Base-by-base conservation (phyloP, 73 alveolate species). In the Uronychia setigera region DNA sequence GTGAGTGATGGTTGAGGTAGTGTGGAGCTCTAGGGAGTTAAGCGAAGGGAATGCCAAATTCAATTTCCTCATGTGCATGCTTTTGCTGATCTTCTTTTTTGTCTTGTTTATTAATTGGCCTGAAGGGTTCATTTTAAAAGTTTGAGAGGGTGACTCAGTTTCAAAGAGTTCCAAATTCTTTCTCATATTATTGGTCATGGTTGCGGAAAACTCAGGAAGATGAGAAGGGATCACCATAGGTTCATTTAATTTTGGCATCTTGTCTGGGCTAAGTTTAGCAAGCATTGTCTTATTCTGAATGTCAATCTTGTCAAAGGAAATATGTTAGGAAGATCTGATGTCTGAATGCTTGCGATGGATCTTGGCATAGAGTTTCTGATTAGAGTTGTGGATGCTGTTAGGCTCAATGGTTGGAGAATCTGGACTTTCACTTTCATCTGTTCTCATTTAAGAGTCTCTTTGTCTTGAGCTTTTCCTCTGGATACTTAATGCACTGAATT, bases 1-100 rank as follows among this genome's bases (percentile, higher is more conserved):
- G n/a, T n/a, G n/a, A 46, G 67, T 46, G 67, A 46, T 46, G 67
- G 67, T 46, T 46, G 67, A 46, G 67, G 67, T 46, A 46, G 67
- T 46, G 67, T 46, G 67, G 67, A 46, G 67, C n/a, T n/a, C n/a
- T n/a, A n/a, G n/a, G n/a, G n/a, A n/a, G n/a, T n/a, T n/a, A n/a
- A n/a, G n/a, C n/a, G n/a, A n/a, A n/a, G n/a, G n/a, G n/a, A n/a
- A n/a, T n/a, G n/a, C n/a, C n/a, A n/a, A n/a, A n/a, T n/a, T n/a
- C n/a, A n/a, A n/a, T n/a, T n/a, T n/a, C n/a, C n/a, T n/a, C n/a
- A n/a, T n/a, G n/a, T n/a, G n/a, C n/a, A 19, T 5, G 67, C 67
- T 46, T 46, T 46, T 46, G 67, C 67, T 46, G n/a, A 46, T 19
- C 19, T 46, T 5, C 67, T 46, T 46, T 19, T 46, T 46, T 46